Conservation (phyloP, 306 rosid species). For the Sphenostylis stenocarpa region DNA sequence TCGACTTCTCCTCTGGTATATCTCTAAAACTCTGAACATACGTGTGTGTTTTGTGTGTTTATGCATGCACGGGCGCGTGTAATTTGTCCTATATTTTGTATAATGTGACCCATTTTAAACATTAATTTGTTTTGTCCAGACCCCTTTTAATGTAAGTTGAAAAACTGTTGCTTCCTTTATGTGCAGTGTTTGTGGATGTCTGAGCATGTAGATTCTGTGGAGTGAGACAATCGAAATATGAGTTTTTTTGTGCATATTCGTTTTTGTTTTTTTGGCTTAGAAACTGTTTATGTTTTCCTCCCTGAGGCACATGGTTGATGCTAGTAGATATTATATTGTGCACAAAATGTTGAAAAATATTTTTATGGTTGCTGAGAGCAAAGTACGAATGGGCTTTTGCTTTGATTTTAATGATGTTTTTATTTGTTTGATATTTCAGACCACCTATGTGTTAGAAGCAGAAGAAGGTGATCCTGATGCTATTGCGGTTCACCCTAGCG, state of each 20-base stretch:
- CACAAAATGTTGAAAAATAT: slow-evolving; percentile 7
- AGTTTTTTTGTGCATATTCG: neutral
- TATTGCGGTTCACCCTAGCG: slow-evolving; percentile 79
- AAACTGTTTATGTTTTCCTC: neutral
- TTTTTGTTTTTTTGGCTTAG: slow-evolving; percentile 20
- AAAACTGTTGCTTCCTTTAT: neutral
- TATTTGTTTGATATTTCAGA: slow-evolving; percentile 41
- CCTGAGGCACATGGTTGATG: neutral
- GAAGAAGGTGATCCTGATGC: slow-evolving; percentile 81
- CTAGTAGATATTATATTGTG: slow-evolving; percentile 13
- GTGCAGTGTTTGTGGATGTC: neutral
- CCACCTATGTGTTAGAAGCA: slow-evolving; percentile 73
- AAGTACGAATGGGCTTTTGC: neutral
- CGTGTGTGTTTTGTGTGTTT: neutral
- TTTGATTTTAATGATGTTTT: neutral
- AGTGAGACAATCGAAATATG: neutral
- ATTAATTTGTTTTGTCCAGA: neutral
- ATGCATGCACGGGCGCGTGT: neutral
- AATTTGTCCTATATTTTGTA: neutral
- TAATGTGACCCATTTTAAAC: neutral
- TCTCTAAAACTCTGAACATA: neutral
- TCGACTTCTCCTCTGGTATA: slow-evolving; percentile 77
- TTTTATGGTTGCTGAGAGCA: slow-evolving; percentile 12
- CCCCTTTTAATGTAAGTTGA: slow-evolving; percentile 1
- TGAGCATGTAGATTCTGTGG: neutral